Evolutionary conservation across 768 basidiomycete genomes (phyloP), one percentile per base, ranked within the genome.

Genomic region (Collybia mongolica): DNA sequence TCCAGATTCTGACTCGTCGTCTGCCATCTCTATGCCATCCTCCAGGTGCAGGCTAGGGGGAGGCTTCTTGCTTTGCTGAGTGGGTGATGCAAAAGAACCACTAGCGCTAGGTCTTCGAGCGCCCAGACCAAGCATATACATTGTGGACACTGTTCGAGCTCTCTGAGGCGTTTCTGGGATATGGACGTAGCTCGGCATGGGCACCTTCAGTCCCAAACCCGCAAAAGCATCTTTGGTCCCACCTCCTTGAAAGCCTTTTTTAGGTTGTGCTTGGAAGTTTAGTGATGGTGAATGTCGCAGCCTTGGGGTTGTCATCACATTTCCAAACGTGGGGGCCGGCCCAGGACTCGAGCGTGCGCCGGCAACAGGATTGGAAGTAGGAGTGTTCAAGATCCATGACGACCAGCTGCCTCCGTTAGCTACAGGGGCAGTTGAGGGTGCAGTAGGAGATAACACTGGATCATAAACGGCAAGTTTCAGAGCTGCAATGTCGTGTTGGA

Each of bases 401-500:
- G 84, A 73, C 84, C 87, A 88, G 8, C 36, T 46, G 5, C 40
- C 43, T 17, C 47, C 24, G 36, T 35, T 51, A 2, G 47, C 37
- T 0, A 42, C 35, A 26, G 53, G 40, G 20, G 51, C 51, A 7
- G 52, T 43, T 18, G 54, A 44, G 6, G 58, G 39, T 17, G 56
- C 42, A 11, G 57, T 44, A 24, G 57, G 43, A 11, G 52, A 44
- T 6, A 60, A 18, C 5, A 65, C 68, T 11, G 72, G 64, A 42
- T 80, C 81, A 54, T 88, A 76, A 26, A 84, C 56, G 0, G 75
- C 74, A 11, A 72, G 72, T 63, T 90, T 90, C 52, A 92, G 67
- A 5, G 74, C 73, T 0, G 84, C 85, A 39, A 91, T 82, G 61
- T 93, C 90, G 53, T 91, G 86, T 53, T 88, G 74, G 17, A 90